phyloP scores from a whole-genome alignment of 495 filamentous ascomycete genomes.

The Beverwykella pulmonaria region DNA sequence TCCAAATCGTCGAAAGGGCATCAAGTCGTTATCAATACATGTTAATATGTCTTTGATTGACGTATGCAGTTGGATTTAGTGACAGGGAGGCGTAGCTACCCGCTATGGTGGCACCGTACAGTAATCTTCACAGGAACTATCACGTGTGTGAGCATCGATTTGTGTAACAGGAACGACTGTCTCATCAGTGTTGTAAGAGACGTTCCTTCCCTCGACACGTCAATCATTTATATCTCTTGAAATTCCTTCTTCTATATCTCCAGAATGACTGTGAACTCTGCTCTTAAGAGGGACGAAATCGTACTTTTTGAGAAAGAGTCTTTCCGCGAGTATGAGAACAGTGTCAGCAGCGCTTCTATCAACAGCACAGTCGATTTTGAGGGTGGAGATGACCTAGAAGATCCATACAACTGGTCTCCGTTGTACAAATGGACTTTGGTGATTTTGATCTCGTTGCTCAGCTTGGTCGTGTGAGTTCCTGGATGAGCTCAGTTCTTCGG shows the following conservation, averaged over 20 bases:
- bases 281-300: background rate
- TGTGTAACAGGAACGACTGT: background rate
- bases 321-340: background rate
- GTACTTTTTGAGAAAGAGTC: conserved; percentile 1
- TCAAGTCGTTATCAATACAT: background rate
- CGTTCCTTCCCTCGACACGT: background rate
- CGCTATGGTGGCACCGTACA: background rate
- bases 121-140: background rate
- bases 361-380: conserved; percentile 1
- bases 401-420: conserved; percentile 10
- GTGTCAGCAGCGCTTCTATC: background rate
- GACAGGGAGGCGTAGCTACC: background rate
- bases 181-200: background rate
- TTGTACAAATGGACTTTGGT: conserved; percentile 8
- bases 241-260: background rate
- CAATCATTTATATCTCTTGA: no score
- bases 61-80: background rate
- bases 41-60: background rate
- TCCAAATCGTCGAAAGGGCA: background rate
- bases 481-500: background rate
- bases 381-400: background rate
- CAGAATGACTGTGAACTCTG: background rate
- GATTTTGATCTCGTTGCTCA: conserved; percentile 14
- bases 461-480: conserved; percentile 6
- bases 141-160: background rate